Conservation (phyloP, 2,329 filamentous ascomycete species). For the Arachnomyces sp. region DNA sequence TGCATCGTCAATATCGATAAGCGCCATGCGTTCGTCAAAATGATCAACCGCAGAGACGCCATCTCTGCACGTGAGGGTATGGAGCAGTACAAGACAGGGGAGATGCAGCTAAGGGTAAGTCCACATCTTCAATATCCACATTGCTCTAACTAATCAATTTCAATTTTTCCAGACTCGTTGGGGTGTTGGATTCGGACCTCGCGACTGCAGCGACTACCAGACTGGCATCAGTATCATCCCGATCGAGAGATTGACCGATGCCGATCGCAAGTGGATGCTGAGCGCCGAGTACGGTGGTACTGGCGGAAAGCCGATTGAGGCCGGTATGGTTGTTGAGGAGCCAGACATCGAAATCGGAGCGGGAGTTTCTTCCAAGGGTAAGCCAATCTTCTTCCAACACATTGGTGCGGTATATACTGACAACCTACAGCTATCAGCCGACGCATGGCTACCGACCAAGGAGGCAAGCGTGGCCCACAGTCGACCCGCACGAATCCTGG, state of each 20-base stretch:
- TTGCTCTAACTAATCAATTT: slow-evolving; percentile 3
- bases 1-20: slow-evolving; percentile 98
- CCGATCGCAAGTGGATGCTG: slow-evolving; percentile 94
- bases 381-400: slow-evolving; percentile 8
- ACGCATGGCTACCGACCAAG: slow-evolving; percentile 43
- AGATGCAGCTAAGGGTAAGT: slow-evolving; percentile 64
- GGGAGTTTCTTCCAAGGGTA: slow-evolving; percentile 87
- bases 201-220: slow-evolving; percentile 93
- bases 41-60: slow-evolving; percentile 83
- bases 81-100: slow-evolving; percentile 66
- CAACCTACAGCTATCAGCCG: slow-evolving; percentile 39
- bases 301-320: slow-evolving; percentile 70
- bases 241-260: slow-evolving; percentile 84
- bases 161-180: slow-evolving; percentile 66
- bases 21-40: slow-evolving; percentile 97
- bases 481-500: slow-evolving; percentile 30
- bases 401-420: slow-evolving; percentile 11
- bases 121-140: slow-evolving; percentile 1
- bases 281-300: slow-evolving; percentile 90
- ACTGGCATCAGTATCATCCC: slow-evolving; percentile 90
- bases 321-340: slow-evolving; percentile 85
- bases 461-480: slow-evolving; percentile 41
- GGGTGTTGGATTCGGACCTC: slow-evolving; percentile 94
- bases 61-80: slow-evolving; percentile 77
- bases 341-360: slow-evolving; percentile 98